Evolutionary conservation across 2,329 filamentous ascomycete genomes (phyloP).

Genomic region (Penicillium sp.): DNA sequence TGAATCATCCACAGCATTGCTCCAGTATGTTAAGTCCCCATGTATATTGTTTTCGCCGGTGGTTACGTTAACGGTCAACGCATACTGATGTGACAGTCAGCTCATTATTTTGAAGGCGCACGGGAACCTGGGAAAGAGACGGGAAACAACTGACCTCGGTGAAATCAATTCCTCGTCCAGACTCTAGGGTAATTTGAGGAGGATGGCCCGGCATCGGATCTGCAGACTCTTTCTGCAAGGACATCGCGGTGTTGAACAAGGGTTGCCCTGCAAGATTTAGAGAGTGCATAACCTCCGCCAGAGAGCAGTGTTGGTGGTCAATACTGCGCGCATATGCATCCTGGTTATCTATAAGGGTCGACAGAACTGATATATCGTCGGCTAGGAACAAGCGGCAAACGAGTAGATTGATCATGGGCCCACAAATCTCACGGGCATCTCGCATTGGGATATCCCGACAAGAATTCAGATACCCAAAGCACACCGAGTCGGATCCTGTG

Average conservation of each 20-base stretch:
- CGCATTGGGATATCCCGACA: slow-evolving; percentile 4
- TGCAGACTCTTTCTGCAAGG: slow-evolving; percentile 8
- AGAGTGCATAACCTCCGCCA: slow-evolving; percentile 14
- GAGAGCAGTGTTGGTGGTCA: slow-evolving; percentile 13
- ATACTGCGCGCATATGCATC: slow-evolving; percentile 1
- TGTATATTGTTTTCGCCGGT: slow-evolving; percentile 7
- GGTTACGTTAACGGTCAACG: not conserved
- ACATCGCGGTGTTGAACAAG: slow-evolving; percentile 23
- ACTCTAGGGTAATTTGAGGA: too few species aligned
- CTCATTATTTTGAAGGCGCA: too few species aligned
- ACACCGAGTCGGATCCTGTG: not conserved
- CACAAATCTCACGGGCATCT: not conserved
- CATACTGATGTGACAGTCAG: not conserved
- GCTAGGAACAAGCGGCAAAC: not conserved
- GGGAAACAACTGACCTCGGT: too few species aligned
- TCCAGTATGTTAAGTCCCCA: slow-evolving; percentile 20
- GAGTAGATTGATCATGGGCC: slow-evolving; percentile 3
- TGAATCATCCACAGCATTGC: not conserved
- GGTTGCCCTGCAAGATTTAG: slow-evolving; percentile 11
- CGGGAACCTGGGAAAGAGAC: too few species aligned
- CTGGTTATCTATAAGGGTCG: not conserved
- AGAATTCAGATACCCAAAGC: slow-evolving; percentile 5
- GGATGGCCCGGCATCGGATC: too few species aligned
- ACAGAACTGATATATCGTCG: not conserved
- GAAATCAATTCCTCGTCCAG: too few species aligned